Evolutionary conservation across 2,329 filamentous ascomycete genomes (phyloP), one percentile per base, ranked within the genome.

Genomic region (Metarhizium rileyi): DNA sequence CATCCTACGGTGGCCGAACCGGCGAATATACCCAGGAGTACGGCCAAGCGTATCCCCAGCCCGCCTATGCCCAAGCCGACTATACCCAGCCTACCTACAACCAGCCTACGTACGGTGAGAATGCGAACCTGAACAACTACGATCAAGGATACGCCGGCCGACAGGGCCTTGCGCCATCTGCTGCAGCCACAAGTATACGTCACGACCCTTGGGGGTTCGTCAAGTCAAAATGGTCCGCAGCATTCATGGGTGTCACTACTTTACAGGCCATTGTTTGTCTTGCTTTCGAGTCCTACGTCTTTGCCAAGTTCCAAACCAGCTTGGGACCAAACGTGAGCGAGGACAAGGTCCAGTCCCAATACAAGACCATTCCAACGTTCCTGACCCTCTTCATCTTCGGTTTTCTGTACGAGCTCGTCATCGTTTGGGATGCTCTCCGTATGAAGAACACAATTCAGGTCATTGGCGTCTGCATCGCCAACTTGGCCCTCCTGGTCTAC

Each of bases 361-460:
- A 76, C 58, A 78, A 76, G 63, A 84, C 90, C 1, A 95, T 98
- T 55, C 91, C 93, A 25, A 97, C 91, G 35, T 97, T 96, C 70
- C 76, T 98, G 51, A 89, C 91, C 23, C 81, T 98, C 44, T 95
- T 97, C 74, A 95, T 96, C 66, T 96, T 98, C 66, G 93, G 89
- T 53, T 97, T 95, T 70, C 68, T 98, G 51, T 98, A 97, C 70
- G 84, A 95, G 63, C 72, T 97, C 28, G 72, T 94, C 26, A 75
- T 98, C 48, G 87, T 93, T 12, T 97, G 90, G 78, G 93, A 98
- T 72, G 93, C 91, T 16, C 75, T 98, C 51, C 84, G 90, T 55
- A 76, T 91, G 63, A 96, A 96, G 69, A 98, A 98, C 71, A 98
- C 93, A 10, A 98, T 98, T 74, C 93, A 98, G 68, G 78, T 97